These are phyloP conservation scores for Boletus huronensis DNA, from an alignment of 768 basidiomycete species.

Conservation along the genomic window DNA sequence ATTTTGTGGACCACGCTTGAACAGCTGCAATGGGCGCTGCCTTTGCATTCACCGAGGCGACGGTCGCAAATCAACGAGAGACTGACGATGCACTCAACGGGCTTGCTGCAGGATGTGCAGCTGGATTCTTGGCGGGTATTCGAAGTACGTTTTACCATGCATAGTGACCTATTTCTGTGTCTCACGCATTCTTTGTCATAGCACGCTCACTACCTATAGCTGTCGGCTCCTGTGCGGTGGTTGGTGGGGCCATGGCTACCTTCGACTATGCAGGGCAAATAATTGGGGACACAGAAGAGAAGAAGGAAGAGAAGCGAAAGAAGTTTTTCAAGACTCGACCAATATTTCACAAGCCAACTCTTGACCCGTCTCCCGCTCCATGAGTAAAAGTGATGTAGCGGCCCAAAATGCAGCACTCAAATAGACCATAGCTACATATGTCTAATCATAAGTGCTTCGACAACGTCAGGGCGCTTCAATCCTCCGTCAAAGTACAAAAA, in stretches of 20 bases:
- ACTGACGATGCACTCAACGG: constrained; percentile 80
- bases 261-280: constrained; percentile 77
- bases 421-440: constrained; percentile 15
- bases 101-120: constrained; percentile 85
- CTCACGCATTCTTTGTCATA: constrained; percentile 31
- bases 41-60: constrained; percentile 79
- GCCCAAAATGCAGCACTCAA: constrained; percentile 5
- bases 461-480: background rate
- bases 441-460: background rate
- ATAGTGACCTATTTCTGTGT: background rate
- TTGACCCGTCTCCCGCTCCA: constrained; percentile 11
- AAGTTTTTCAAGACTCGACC: constrained; percentile 79
- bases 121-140: constrained; percentile 87
- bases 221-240: constrained; percentile 69
- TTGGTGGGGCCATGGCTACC: constrained; percentile 77
- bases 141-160: constrained; percentile 49
- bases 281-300: constrained; percentile 42
- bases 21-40: constrained; percentile 86
- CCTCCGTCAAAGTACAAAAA: constrained; percentile 2
- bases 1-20: constrained; percentile 7
- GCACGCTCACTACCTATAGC: constrained; percentile 84
- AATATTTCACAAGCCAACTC: constrained; percentile 32
- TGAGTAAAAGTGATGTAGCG: constrained; percentile 17
- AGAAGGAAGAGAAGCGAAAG: constrained; percentile 66
- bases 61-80: constrained; percentile 76